A percentile compares a stretch with the other conserved stretches of the same genome.
Conservation (phyloP, 2,329 filamentous ascomycete genomes). For the Cytospora chrysosperma region DNA sequence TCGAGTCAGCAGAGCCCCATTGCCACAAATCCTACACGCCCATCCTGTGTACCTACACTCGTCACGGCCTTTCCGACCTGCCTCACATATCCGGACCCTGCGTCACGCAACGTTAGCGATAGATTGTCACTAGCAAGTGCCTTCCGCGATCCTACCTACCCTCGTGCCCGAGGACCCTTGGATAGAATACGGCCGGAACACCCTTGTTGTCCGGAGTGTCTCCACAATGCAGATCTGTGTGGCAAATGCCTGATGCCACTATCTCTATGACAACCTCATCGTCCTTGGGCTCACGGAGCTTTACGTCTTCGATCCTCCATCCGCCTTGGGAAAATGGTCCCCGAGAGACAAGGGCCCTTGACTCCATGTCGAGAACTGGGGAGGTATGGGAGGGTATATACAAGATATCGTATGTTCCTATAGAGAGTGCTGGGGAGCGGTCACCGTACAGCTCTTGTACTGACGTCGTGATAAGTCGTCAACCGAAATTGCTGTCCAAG, state of each 20-base stretch:
- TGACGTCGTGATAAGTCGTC: too few relatives aligned
- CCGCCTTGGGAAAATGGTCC: conserved; percentile 34
- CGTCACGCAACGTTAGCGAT: background rate
- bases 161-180: conserved; percentile 51
- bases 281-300: conserved; percentile 32
- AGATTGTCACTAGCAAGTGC: background rate
- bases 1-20: background rate
- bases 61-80: conserved; percentile 41
- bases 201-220: conserved; percentile 31
- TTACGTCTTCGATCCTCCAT: conserved; percentile 35
- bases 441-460: too few relatives aligned
- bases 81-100: conserved; percentile 47
- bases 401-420: too few relatives aligned
- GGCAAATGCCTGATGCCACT: conserved; percentile 54
- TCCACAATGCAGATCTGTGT: conserved; percentile 51
- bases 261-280: conserved; percentile 54
- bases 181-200: conserved; percentile 20
- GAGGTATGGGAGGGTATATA: too few relatives aligned
- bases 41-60: conserved; percentile 28
- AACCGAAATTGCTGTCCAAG: too few relatives aligned
- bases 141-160: conserved; percentile 32
- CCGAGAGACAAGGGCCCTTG: conserved; percentile 33
- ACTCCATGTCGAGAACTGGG: conserved; percentile 24
- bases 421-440: too few relatives aligned
- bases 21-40: too few relatives aligned